These are phyloP conservation scores for Fusarium sublunatum DNA, from an alignment of 2,329 filamentous ascomycete genomes.

Conservation along the genomic window DNA sequence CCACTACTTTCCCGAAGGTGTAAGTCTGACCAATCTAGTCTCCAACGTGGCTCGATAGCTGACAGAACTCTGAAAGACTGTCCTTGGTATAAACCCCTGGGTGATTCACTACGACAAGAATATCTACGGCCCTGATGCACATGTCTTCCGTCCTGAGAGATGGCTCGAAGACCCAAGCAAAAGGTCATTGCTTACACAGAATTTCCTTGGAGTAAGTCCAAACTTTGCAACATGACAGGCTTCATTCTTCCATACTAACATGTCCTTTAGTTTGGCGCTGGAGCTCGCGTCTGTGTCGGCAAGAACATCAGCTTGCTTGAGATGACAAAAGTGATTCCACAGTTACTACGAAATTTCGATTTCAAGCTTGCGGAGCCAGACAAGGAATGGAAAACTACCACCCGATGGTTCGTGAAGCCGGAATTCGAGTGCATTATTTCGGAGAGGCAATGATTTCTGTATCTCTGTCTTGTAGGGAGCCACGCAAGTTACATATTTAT, in stretches of 20 bases:
- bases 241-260: too few species aligned
- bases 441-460: too few species aligned
- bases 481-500: too few species aligned
- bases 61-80: not conserved
- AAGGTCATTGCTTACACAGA: not conserved
- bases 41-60: not conserved
- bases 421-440: too few species aligned
- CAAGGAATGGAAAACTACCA: not conserved
- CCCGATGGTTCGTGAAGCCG: not conserved
- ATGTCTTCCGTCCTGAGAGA: not conserved
- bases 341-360: not conserved
- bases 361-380: not conserved
- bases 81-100: not conserved
- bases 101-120: not conserved
- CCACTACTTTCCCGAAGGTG: not conserved
- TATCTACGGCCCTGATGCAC: not conserved
- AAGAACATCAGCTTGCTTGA: not conserved
- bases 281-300: not conserved
- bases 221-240: too few species aligned
- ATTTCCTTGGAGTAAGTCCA: too few species aligned
- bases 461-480: too few species aligned
- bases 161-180: not conserved
- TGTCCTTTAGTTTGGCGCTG: not conserved
- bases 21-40: not conserved
- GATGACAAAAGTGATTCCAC: not conserved